Conservation (phyloP, 2,329 filamentous ascomycete genomes). For the Cladosporium sp. region DNA sequence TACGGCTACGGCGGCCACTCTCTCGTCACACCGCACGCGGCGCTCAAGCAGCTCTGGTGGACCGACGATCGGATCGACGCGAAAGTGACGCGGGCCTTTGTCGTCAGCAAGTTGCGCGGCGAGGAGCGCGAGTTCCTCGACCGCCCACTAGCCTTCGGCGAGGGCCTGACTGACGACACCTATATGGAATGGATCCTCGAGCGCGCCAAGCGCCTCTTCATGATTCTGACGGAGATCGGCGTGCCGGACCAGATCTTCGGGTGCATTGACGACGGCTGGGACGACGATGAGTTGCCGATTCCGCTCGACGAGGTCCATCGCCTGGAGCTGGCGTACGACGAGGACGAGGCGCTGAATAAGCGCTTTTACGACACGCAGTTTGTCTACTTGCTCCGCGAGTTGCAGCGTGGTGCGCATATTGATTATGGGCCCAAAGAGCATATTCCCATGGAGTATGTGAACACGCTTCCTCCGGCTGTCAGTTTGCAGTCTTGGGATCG, state of each 20-base stretch:
- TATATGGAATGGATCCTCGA: conserved; percentile 73
- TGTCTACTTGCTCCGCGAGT: conserved; percentile 59
- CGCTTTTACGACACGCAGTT: conserved; percentile 68
- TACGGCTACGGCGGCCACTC: conserved; percentile 47
- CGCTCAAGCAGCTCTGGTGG: conserved; percentile 59
- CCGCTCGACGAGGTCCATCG: conserved; percentile 58
- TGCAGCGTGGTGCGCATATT: conserved; percentile 55
- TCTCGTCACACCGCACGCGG: conserved; percentile 43
- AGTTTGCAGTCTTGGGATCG: conserved; percentile 48
- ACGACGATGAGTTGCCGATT: conserved; percentile 68
- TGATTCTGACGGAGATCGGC: conserved; percentile 64
- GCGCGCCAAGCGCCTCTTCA: conserved; percentile 62
- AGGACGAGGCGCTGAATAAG: conserved; percentile 58
- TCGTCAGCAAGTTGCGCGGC: conserved; percentile 57
- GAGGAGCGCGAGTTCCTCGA: conserved; percentile 59
- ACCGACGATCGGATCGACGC: conserved; percentile 62
- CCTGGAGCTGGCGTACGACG: conserved; percentile 53
- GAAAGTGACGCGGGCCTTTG: conserved; percentile 62
- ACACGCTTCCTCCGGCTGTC: conserved; percentile 49
- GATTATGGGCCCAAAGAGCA: conserved; percentile 62
- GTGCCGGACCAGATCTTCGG: conserved; percentile 69
- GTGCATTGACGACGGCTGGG: conserved; percentile 69
- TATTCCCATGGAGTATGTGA: conserved; percentile 61
- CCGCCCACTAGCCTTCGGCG: conserved; percentile 59
- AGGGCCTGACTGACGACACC: conserved; percentile 62